Evolutionary conservation across 768 basidiomycete species (phyloP).

Genomic region (Hortiboletus flavorubellus): DNA sequence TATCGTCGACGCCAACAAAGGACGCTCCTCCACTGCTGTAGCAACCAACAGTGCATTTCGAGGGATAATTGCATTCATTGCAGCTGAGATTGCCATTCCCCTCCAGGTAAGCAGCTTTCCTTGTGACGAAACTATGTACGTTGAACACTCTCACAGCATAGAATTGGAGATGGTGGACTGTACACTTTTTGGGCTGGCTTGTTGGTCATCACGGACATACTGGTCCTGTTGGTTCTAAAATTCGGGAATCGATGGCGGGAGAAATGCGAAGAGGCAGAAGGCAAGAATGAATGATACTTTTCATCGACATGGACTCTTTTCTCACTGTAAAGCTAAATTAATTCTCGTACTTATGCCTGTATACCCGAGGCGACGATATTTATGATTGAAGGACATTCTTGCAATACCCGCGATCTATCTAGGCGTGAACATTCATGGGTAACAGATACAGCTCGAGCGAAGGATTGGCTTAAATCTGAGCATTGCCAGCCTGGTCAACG

Average conservation of each 20-base stretch:
- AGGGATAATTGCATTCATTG: slow-evolving; percentile 64
- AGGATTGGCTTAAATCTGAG: slow-evolving; percentile 37
- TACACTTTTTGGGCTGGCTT: slow-evolving; percentile 47
- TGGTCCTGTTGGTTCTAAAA: slow-evolving; percentile 56
- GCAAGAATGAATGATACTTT: slow-evolving; percentile 3
- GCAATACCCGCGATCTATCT: not conserved
- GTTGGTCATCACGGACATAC: slow-evolving; percentile 46
- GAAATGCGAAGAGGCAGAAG: slow-evolving; percentile 44
- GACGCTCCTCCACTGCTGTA: slow-evolving; percentile 73
- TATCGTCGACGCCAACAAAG: slow-evolving; percentile 82
- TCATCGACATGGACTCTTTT: not conserved
- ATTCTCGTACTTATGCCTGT: not conserved
- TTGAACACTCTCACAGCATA: slow-evolving; percentile 9
- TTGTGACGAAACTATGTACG: not conserved
- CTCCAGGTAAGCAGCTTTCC: slow-evolving; percentile 40
- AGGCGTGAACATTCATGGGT: not conserved
- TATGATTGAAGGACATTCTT: not conserved
- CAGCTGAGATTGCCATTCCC: slow-evolving; percentile 75
- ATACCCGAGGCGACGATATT: not conserved
- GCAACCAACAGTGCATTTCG: slow-evolving; percentile 77
- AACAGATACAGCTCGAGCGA: not conserved
- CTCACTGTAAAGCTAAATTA: slow-evolving; percentile 2
- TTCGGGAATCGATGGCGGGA: slow-evolving; percentile 62
- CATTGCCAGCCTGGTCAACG: slow-evolving; percentile 49
- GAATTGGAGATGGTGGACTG: slow-evolving; percentile 30